Evolutionary conservation across 1,284 basidiomycete genomes (phyloP).

Genomic region (Ustilago esculenta): DNA sequence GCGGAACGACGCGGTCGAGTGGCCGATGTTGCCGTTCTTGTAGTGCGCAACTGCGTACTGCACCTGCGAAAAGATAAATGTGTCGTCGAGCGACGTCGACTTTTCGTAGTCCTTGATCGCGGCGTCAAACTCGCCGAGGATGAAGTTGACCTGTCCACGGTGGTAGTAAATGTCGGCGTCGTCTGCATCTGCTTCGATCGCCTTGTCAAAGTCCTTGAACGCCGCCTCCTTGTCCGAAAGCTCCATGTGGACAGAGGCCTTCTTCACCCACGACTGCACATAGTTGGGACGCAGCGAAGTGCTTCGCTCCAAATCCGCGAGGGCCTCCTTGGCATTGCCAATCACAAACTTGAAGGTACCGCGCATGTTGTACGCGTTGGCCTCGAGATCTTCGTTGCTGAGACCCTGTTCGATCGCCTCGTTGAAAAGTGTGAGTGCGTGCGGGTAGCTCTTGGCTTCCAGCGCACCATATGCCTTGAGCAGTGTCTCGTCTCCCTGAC

Average conservation of each 20-base stretch:
- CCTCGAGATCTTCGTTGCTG: conserved; percentile 76
- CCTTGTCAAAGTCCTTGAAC: conserved; percentile 90
- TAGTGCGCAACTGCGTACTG: conserved; percentile 97
- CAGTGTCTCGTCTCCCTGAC: conserved; percentile 84
- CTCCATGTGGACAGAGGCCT: conserved; percentile 98
- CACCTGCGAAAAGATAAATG: conserved; percentile 93
- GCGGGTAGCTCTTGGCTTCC: conserved; percentile 84
- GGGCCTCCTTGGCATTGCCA: conserved; percentile 84
- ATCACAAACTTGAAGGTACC: conserved; percentile 87
- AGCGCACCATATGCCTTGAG: conserved; percentile 83
- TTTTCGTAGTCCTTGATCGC: conserved; percentile 91
- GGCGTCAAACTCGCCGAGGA: conserved; percentile 86
- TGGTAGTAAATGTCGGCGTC: conserved; percentile 99
- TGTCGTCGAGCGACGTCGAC: conserved; percentile 82
- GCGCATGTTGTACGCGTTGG: conserved; percentile 89
- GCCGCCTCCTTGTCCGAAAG: conserved; percentile 75
- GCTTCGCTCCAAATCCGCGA: conserved; percentile 83
- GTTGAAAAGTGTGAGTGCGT: conserved; percentile 81
- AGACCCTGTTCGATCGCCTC: conserved; percentile 90
- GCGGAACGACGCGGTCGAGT: conserved; percentile 89
- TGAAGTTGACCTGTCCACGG: conserved; percentile 97
- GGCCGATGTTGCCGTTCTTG: conserved; percentile 81
- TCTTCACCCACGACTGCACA: conserved; percentile 94
- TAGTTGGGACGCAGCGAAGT: conserved; percentile 78
- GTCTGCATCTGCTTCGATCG: conserved; percentile 81